phyloP scores from a whole-genome alignment of 768 basidiomycete species.

The Auricularia cornea region DNA sequence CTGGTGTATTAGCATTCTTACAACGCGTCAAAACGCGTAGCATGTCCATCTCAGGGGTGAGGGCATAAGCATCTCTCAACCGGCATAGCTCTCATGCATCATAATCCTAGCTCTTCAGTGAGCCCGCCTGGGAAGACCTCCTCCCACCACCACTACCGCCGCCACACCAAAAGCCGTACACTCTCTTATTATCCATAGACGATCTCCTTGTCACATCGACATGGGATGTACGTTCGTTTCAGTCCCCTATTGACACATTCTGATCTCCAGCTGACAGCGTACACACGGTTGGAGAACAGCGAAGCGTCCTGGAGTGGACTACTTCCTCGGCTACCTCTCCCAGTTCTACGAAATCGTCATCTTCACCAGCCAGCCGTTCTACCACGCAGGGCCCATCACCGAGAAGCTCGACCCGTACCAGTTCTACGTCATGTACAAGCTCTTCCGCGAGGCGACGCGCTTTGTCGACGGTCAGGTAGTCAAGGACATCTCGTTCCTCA shows the following conservation, averaged over 20 bases:
- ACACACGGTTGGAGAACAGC: constrained; percentile 95
- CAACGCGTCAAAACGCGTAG: constrained; percentile 56
- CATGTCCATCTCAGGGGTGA: constrained; percentile 58
- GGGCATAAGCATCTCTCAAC: constrained; percentile 17
- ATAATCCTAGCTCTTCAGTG: constrained; percentile 66
- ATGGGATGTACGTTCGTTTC: constrained; percentile 73
- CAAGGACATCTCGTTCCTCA: constrained; percentile 93
- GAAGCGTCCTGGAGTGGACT: constrained; percentile 95
- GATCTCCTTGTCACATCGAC: constrained; percentile 85
- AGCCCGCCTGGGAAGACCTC: constrained; percentile 88
- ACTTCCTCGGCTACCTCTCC: constrained; percentile 94
- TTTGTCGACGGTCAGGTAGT: constrained; percentile 74
- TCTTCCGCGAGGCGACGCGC: constrained; percentile 90
- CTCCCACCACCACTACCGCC: constrained; percentile 79
- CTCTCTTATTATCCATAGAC: constrained; percentile 83
- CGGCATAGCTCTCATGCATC: not conserved
- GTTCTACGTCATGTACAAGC: constrained; percentile 78
- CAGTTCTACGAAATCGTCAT: constrained; percentile 98
- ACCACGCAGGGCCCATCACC: constrained; percentile 61
- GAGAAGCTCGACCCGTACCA: constrained; percentile 93
- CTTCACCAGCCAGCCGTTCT: constrained; percentile 69
- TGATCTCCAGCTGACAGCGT: constrained; percentile 40
- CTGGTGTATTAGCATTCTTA: constrained; percentile 41
- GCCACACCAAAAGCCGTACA: constrained; percentile 84
- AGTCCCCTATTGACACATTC: not conserved